A percentile compares a stretch with the other conserved stretches of the same genome.
Evolutionary conservation across 164 flowering plant species (phyloP).

Genomic region (Liquidambar formosana): DNA sequence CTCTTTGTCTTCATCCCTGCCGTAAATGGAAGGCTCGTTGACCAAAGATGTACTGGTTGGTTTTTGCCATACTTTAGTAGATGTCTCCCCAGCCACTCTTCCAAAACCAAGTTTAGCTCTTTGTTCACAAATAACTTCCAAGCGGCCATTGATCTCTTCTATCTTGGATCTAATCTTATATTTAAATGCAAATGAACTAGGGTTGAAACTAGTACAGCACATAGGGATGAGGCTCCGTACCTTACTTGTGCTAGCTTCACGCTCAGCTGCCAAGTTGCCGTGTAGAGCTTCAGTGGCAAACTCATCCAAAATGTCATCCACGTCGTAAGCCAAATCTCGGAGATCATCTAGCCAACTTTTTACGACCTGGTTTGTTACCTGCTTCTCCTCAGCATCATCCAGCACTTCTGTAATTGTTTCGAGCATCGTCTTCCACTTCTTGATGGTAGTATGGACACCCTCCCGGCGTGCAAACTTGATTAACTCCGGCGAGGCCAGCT

Average conservation of each 20-base stretch:
- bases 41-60: neutral
- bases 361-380: neutral
- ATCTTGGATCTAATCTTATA: too few relatives aligned
- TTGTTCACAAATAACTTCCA: neutral
- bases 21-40: conserved; percentile 2
- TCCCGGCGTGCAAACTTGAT: neutral
- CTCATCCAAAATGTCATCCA: conserved; percentile 23
- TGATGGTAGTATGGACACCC: neutral
- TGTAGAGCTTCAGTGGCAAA: neutral
- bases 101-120: conserved; percentile 2
- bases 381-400: conserved; percentile 26
- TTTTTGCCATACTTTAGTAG: too few relatives aligned
- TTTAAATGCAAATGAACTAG: too few relatives aligned
- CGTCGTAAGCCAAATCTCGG: conserved; percentile 9
- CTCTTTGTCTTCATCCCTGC: conserved; percentile 22
- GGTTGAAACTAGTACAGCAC: too few relatives aligned
- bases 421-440: conserved; percentile 6
- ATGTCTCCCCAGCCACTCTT: neutral
- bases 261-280: too few relatives aligned
- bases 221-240: too few relatives aligned
- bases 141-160: conserved; percentile 2
- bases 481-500: conserved; percentile 7
- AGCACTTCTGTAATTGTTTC: conserved; percentile 7
- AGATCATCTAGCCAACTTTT: conserved; percentile 11
- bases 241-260: too few relatives aligned